Conservation (phyloP, 352 stramenopile genomes). For the Globisporangium uncinulatum region DNA sequence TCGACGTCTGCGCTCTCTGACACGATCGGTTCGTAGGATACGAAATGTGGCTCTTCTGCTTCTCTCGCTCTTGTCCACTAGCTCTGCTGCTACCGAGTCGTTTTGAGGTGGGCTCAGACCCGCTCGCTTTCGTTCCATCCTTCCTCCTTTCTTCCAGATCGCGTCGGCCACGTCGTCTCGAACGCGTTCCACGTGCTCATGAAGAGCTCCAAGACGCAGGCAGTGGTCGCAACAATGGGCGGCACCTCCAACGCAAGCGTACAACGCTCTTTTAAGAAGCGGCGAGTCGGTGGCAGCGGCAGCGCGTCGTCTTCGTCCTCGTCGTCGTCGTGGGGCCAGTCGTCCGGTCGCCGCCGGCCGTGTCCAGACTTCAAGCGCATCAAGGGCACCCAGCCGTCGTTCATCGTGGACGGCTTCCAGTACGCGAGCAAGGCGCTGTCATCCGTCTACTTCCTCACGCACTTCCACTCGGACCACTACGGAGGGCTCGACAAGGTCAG, state of each 20-base stretch:
- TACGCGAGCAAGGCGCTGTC: constrained; percentile 70
- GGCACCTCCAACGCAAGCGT: constrained; percentile 9
- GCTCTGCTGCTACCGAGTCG: too few species aligned
- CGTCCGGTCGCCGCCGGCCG: constrained; percentile 7
- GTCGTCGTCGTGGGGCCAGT: constrained; percentile 5
- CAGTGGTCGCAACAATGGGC: constrained; percentile 19
- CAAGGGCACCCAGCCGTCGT: constrained; percentile 62
- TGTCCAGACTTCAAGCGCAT: constrained; percentile 84
- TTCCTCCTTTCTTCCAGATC: neutral
- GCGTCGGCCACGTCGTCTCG: constrained; percentile 16
- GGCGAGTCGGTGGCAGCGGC: neutral
- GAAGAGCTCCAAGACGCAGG: constrained; percentile 62
- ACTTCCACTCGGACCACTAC: constrained; percentile 98
- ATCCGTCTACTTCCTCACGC: constrained; percentile 94
- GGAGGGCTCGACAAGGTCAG: constrained; percentile 77
- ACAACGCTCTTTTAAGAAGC: constrained; percentile 25
- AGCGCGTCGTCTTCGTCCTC: constrained; percentile 7
- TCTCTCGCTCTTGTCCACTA: too few species aligned
- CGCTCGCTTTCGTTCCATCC: neutral
- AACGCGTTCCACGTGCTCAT: constrained; percentile 84
- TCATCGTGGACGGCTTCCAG: constrained; percentile 87
- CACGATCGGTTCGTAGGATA: constrained; percentile 8
- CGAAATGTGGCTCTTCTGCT: too few species aligned
- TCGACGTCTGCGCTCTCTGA: neutral
- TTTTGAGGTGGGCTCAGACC: neutral